Base-by-base conservation (phyloP, 306 rosid species). In the Notholithocarpus densiflorus region DNA sequence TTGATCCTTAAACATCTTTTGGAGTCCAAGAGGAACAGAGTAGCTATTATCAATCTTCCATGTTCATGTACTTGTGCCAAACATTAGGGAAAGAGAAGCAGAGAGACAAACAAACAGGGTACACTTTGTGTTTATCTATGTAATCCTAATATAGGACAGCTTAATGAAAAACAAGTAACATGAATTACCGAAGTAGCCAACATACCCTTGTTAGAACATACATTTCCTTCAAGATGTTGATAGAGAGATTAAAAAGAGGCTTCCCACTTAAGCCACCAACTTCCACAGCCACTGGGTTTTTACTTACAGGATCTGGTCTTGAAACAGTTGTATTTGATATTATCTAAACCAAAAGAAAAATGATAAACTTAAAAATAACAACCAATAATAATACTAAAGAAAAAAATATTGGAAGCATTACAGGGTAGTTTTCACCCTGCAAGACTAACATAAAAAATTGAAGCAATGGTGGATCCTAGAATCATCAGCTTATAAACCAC, bases 241-340 rank as follows among this genome's bases (percentile, higher is more conserved):
- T 95, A 52, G 99, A 91, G 62, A 80, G 84, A 83, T 81, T 54
- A 62, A 93, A 88, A 74, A 95, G 97, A 79, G 99, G 99, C 89
- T 88, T 95, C 89, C 99, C 99, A 91, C 99, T 95, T 82, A 95
- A 84, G 56, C 99, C 99, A 57, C 99, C 99, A 84, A 87, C 61
- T 93, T 95, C 98, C 54, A 89, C 72, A 83, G 96, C 90, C 81
- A 87, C 19, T 68, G 90, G 90, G 82, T 88, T 82, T 72, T 34
- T 70, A 52, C 79, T 80, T 71, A 83, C 90, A 15, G 89, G 37
- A 48, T 87, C 97, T 62, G 97, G 99, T 80, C 99, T 95, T 79
- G 99, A 92, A 83, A 95, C 87, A 52, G 98, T 95, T 53, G 98
- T 92, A 78, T 95, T 92, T 76, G 99, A 86, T 88, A 95, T 90